A percentile compares a stretch with the other conserved stretches of the same genome.
Evolutionary conservation across 108 stramenopile species (phyloP).

Genomic region (Aureococcus anophagefferens): DNA sequence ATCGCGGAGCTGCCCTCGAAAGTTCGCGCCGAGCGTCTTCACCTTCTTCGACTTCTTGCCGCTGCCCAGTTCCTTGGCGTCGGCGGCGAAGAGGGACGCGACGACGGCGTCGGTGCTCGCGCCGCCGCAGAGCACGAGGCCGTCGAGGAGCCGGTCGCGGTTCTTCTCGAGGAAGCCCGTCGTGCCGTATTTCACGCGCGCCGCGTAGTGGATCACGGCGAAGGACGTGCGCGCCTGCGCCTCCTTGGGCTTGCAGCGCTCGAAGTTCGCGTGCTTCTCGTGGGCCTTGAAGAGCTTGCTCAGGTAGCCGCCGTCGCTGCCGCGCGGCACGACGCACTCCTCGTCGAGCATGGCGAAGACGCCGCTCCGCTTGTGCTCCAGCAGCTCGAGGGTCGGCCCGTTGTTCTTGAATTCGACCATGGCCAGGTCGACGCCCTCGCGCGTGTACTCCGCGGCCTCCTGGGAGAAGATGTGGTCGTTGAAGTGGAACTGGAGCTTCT

Average conservation of each 20-base stretch:
- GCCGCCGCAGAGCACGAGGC: constrained; percentile 8
- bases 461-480: constrained; percentile 47
- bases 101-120: background rate
- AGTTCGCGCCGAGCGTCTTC: constrained; percentile 7
- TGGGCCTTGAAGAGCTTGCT: constrained; percentile 2
- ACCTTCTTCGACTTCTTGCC: background rate
- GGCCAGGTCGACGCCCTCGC: constrained; percentile 41
- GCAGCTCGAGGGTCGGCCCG: too few relatives aligned
- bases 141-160: constrained; percentile 18
- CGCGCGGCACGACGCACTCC: constrained; percentile 38
- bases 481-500: constrained; percentile 48
- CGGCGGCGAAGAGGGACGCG: background rate
- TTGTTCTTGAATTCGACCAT: constrained; percentile 46
- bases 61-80: background rate
- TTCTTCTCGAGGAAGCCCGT: constrained; percentile 30
- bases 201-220: constrained; percentile 30
- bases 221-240: constrained; percentile 2
- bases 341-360: constrained; percentile 51
- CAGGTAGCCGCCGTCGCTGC: constrained; percentile 17
- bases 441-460: constrained; percentile 45
- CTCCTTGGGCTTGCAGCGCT: background rate
- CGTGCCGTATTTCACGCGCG: constrained; percentile 15
- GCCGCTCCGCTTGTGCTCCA: constrained; percentile 35
- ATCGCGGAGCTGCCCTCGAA: constrained; percentile 14
- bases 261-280: constrained; percentile 19